A percentile compares a stretch with the other conserved stretches of the same genome.
Conservation (phyloP, 257 asterid species). For the Gynochthodes officinalis region DNA sequence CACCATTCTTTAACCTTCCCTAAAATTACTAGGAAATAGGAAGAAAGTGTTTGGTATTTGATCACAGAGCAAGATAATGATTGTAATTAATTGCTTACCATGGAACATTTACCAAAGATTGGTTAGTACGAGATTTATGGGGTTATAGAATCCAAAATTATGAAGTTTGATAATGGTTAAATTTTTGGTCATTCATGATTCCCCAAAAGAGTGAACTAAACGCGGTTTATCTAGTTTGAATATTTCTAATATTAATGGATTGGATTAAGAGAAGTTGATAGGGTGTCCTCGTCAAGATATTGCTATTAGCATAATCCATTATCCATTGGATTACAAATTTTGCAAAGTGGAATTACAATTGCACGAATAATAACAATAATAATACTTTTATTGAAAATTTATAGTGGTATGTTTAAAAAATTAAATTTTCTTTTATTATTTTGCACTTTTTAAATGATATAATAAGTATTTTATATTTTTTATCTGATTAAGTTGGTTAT, state of each 20-base stretch:
- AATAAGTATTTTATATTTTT: too few species aligned
- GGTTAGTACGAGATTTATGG: neutral
- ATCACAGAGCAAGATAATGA: too few species aligned
- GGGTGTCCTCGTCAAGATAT: neutral
- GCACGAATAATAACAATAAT: too few species aligned
- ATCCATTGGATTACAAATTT: too few species aligned
- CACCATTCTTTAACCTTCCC: neutral
- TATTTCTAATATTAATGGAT: constrained; percentile 3
- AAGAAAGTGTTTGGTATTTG: neutral
- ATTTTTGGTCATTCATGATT: neutral
- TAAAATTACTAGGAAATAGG: neutral
- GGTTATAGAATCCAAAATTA: neutral
- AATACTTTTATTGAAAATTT: too few species aligned
- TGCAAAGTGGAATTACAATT: too few species aligned
- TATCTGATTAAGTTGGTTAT: too few species aligned
- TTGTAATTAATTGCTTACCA: too few species aligned
- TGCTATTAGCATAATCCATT: neutral
- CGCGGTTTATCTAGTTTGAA: neutral
- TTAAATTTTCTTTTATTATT: too few species aligned
- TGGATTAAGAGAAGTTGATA: neutral
- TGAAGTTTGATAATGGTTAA: neutral
- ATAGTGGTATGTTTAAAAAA: too few species aligned
- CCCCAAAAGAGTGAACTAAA: neutral
- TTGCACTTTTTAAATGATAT: too few species aligned
- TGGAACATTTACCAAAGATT: neutral